These are phyloP conservation scores for Taphrina communis DNA, from an alignment of 1,139 yeast species.

Conservation along the genomic window DNA sequence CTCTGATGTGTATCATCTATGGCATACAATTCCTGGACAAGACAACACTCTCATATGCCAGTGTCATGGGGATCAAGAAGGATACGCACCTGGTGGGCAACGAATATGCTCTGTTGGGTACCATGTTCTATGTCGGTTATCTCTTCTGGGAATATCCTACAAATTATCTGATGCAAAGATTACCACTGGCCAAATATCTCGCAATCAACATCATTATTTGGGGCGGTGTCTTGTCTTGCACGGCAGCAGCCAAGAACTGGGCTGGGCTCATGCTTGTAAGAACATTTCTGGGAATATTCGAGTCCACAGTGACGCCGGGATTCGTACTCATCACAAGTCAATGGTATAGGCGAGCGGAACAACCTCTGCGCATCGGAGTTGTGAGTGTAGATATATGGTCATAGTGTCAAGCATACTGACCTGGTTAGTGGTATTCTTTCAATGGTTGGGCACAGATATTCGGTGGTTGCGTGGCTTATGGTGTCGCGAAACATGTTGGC, in stretches of 20 bases:
- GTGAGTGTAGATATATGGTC: not conserved
- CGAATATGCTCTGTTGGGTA: conserved; percentile 63
- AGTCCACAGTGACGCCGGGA: conserved; percentile 63
- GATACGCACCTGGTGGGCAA: conserved; percentile 52
- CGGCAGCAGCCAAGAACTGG: conserved; percentile 59
- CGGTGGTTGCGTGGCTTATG: conserved; percentile 52
- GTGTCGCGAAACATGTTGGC: conserved; percentile 56
- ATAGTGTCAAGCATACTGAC: not conserved
- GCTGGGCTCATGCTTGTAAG: conserved; percentile 60
- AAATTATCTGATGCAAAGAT: conserved; percentile 59
- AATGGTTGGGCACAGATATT: conserved; percentile 57
- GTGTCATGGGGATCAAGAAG: conserved; percentile 63
- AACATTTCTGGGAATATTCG: conserved; percentile 62
- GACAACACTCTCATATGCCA: conserved; percentile 63
- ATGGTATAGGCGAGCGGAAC: conserved; percentile 60
- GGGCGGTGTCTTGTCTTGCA: conserved; percentile 59
- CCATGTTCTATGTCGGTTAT: conserved; percentile 62
- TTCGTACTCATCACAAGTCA: conserved; percentile 61
- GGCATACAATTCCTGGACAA: conserved; percentile 71
- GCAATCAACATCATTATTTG: conserved; percentile 58
- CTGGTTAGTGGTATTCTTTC: conserved; percentile 53
- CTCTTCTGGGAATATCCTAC: conserved; percentile 63
- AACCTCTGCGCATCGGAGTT: conserved; percentile 60
- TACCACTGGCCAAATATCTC: conserved; percentile 62
- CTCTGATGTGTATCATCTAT: conserved; percentile 62